Percentiles rank a stretch among this genome's conserved stretches.
These are phyloP conservation scores for Pochonia chlamydosporia DNA, from an alignment of 2,329 filamentous ascomycete species.

Conservation along the genomic window DNA sequence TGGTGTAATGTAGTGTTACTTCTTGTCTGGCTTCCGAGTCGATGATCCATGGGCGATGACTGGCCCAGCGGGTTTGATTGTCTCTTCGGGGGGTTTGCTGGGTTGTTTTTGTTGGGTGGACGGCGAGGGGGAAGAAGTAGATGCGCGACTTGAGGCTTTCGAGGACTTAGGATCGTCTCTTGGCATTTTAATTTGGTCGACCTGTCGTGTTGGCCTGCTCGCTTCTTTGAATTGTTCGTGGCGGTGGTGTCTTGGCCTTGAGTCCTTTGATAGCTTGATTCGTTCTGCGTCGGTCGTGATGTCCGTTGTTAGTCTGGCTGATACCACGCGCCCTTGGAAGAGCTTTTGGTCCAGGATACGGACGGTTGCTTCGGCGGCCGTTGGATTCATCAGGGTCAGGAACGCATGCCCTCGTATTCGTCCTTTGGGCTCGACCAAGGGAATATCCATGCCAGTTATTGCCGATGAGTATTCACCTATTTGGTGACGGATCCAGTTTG, in stretches of 20 bases:
- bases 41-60: constrained; percentile 8
- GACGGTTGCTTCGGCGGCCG: constrained; percentile 16
- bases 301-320: constrained; percentile 1
- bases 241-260: background rate
- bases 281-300: background rate
- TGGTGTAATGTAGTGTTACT: background rate
- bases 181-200: background rate
- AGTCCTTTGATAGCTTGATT: background rate
- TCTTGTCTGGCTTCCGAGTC: background rate
- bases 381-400: constrained; percentile 16
- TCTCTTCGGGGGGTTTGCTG: background rate
- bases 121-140: background rate
- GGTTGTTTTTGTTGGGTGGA: background rate
- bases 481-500: constrained; percentile 20
- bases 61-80: background rate
- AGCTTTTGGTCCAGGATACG: constrained; percentile 19
- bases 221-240: background rate
- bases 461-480: constrained; percentile 13
- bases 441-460: constrained; percentile 21
- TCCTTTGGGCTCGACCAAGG: constrained; percentile 14
- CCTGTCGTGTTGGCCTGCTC: background rate
- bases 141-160: background rate
- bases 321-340: constrained; percentile 19
- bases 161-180: background rate
- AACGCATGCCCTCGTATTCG: constrained; percentile 21